Percentiles rank a stretch among this genome's conserved stretches.
Evolutionary conservation across 257 asterid species (phyloP).

Genomic region (Knoxia roxburghii): DNA sequence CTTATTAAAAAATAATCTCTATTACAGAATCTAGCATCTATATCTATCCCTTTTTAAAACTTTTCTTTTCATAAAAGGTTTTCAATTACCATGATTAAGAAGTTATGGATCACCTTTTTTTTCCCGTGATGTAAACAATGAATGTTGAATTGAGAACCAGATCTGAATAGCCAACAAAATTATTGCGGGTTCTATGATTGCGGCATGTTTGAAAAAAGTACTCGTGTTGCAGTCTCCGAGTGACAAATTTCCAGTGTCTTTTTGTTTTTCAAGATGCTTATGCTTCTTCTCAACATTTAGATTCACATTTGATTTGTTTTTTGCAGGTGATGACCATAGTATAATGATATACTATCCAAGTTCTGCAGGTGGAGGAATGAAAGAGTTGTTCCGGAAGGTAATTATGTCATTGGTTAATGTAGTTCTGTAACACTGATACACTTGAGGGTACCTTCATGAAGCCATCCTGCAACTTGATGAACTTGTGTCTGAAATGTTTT

Average conservation of each 20-base stretch:
- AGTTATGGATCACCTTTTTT: background rate
- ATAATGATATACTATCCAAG: slow-evolving; percentile 97
- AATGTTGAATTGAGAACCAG: background rate
- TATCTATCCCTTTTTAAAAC: no score
- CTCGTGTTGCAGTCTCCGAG: background rate
- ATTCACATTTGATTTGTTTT: slow-evolving; percentile 18
- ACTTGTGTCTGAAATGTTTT: background rate
- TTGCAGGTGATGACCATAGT: slow-evolving; percentile 92
- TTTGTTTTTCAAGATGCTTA: background rate
- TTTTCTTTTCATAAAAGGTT: background rate
- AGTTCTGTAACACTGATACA: background rate
- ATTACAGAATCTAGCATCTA: background rate
- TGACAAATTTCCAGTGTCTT: background rate
- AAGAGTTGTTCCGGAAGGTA: slow-evolving; percentile 93
- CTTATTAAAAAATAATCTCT: background rate
- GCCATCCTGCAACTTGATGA: background rate
- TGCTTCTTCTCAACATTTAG: background rate
- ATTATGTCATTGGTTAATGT: slow-evolving; percentile 5
- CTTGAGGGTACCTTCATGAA: background rate
- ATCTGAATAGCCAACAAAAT: background rate
- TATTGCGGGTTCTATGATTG: background rate
- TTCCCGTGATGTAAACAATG: background rate
- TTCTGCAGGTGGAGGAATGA: slow-evolving; percentile 99
- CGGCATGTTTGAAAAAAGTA: background rate
- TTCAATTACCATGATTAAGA: background rate